phyloP scores from a whole-genome alignment of 2,329 filamentous ascomycete genomes.

The Penicillium brevicompactum region DNA sequence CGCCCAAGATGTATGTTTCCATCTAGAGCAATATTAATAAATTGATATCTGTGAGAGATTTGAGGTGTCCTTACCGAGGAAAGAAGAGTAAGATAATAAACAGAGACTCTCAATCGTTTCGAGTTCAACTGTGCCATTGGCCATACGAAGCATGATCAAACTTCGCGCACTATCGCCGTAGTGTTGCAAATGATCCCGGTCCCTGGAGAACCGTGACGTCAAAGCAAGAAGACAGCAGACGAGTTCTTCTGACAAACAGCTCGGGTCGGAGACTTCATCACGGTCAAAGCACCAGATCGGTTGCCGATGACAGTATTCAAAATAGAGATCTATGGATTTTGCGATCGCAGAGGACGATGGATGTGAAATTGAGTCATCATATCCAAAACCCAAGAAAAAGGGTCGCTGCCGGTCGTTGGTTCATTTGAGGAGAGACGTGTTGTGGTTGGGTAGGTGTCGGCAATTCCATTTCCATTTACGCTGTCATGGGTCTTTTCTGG shows the following conservation, averaged over 20 bases:
- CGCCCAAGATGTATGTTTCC: slow-evolving; percentile 53
- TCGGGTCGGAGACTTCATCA: slow-evolving; percentile 33
- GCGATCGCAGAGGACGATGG: slow-evolving; percentile 24
- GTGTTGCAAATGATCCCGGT: slow-evolving; percentile 30
- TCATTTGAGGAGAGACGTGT: slow-evolving; percentile 23
- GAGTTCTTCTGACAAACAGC: slow-evolving; percentile 34
- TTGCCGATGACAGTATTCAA: slow-evolving; percentile 41
- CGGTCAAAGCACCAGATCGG: slow-evolving; percentile 42
- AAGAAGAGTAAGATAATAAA: slow-evolving; percentile 53
- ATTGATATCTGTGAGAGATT: not conserved
- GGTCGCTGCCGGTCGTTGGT: slow-evolving; percentile 19
- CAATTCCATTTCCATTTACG: slow-evolving; percentile 1
- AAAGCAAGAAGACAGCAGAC: slow-evolving; percentile 38
- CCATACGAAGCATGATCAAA: slow-evolving; percentile 52
- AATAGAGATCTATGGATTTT: slow-evolving; percentile 36
- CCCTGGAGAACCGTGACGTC: slow-evolving; percentile 33
- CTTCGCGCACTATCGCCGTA: slow-evolving; percentile 44
- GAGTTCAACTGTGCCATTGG: slow-evolving; percentile 54
- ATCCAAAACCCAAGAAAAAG: slow-evolving; percentile 25
- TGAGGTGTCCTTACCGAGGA: slow-evolving; percentile 45
- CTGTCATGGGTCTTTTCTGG: slow-evolving; percentile 16
- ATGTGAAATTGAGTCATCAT: slow-evolving; percentile 28
- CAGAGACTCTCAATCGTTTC: slow-evolving; percentile 56
- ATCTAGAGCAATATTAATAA: slow-evolving; percentile 37
- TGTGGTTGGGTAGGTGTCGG: slow-evolving; percentile 19